These are phyloP conservation scores for Galeopsis tetrahit DNA, from an alignment of 257 asterid species.

Conservation along the genomic window DNA sequence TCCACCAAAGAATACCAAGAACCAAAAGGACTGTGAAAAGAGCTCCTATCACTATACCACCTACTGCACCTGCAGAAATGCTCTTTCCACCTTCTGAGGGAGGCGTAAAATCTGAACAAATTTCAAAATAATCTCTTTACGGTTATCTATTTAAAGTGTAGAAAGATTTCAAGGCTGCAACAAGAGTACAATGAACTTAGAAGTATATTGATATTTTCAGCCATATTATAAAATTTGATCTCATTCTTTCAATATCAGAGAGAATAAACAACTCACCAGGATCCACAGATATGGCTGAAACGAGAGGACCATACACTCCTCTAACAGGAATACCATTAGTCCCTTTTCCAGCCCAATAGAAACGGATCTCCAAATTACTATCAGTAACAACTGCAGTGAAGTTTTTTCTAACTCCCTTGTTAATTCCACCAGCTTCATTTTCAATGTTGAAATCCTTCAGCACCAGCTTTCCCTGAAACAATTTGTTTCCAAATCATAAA, in stretches of 20 bases:
- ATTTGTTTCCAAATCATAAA: constrained; percentile 10
- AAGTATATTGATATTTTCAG: not conserved
- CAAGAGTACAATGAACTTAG: not conserved
- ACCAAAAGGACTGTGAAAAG: constrained; percentile 39
- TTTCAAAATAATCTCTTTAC: constrained; percentile 4
- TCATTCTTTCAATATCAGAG: not conserved
- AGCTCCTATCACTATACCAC: constrained; percentile 55
- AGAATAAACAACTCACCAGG: constrained; percentile 46
- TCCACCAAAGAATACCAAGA: constrained; percentile 67
- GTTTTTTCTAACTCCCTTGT: constrained; percentile 44
- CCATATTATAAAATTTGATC: not conserved
- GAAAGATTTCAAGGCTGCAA: constrained; percentile 10
- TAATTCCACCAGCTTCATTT: constrained; percentile 77
- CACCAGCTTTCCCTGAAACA: constrained; percentile 61
- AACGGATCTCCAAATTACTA: constrained; percentile 63
- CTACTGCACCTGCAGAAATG: constrained; percentile 52
- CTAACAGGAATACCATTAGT: constrained; percentile 62
- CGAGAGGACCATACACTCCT: constrained; percentile 89
- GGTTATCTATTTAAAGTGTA: not conserved
- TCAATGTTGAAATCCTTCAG: constrained; percentile 77
- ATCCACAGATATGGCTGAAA: constrained; percentile 85
- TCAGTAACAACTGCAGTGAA: constrained; percentile 61
- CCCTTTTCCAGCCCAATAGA: constrained; percentile 95
- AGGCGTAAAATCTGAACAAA: constrained; percentile 51
- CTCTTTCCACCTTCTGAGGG: constrained; percentile 47